Base-by-base conservation (phyloP, 2,329 filamentous ascomycete species). In the Aureobasidium sp. region DNA sequence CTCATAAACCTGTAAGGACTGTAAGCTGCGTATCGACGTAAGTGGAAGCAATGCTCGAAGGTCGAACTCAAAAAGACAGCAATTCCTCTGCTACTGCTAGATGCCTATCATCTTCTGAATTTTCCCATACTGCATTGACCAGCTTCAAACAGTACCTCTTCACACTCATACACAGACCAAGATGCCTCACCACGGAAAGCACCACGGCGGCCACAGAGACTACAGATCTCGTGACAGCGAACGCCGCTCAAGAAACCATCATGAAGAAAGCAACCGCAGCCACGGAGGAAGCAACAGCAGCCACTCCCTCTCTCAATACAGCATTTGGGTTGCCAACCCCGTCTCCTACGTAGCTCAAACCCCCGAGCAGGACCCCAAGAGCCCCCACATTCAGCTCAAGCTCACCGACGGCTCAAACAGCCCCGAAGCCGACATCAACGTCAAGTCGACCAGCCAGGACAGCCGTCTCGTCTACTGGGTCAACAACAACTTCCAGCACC, bases 381-480 rank as follows among this genome's bases (percentile, higher is more conserved):
- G 61, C 15, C 71, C 71, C 39, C 71, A 73, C 63, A 72, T 73
- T 63, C 68, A 67, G 46, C 68, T 73, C 24, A 64, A 69, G 39
- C 71, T 73, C 66, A 69, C 65, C 63, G 63, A 63, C 37, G 62
- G 63, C 39, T 57, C 53, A 53, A 68, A 64, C 46, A 61, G 55
- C 7, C 63, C 63, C 32, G 64, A 68, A 56, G 71, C 71, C 27
- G 70, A 70, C 17, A 72, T 73, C 65, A 73, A 73, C 61, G 71
- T 72, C 63, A 71, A 70, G 62, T 73, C 71, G 3, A 69, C 68
- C 36, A 65, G 64, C 63, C 65, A 65, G 6, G 70, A 72, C 44
- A 66, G 64, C 20, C 66, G 68, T 9, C 70, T 73, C 4, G 71
- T 73, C 61, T 73, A 69, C 66, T 73, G 71, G 71, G 48, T 73